phyloP scores from a whole-genome alignment of 2,329 filamentous ascomycete species.

The Cladosporium sp. region DNA sequence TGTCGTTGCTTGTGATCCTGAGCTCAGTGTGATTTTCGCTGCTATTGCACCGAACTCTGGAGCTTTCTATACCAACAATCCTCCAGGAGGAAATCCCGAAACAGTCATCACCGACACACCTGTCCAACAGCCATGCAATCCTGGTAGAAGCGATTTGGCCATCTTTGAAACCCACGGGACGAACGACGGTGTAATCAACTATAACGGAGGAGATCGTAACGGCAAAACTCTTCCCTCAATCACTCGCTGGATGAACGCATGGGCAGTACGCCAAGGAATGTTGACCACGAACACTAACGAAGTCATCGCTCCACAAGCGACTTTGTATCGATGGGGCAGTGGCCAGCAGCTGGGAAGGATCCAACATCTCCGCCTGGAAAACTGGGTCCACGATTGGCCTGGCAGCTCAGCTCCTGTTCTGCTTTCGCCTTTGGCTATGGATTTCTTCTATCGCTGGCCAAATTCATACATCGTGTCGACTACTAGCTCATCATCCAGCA shows the following conservation, averaged over 20 bases:
- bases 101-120: constrained; percentile 23
- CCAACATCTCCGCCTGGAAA: constrained; percentile 33
- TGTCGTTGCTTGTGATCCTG: constrained; percentile 44
- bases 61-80: constrained; percentile 37
- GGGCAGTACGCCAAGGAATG: constrained; percentile 33
- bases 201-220: constrained; percentile 30
- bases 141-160: constrained; percentile 27
- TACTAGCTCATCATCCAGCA: not conserved
- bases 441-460: constrained; percentile 27
- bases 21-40: constrained; percentile 39
- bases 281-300: constrained; percentile 27
- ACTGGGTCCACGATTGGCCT: constrained; percentile 34
- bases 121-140: constrained; percentile 18
- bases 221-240: constrained; percentile 16
- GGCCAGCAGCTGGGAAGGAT: constrained; percentile 30
- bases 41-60: constrained; percentile 46
- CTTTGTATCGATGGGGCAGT: constrained; percentile 22
- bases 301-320: constrained; percentile 16
- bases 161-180: constrained; percentile 42
- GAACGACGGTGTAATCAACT: constrained; percentile 36
- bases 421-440: constrained; percentile 24
- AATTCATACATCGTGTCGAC: constrained; percentile 11
- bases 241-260: constrained; percentile 30
- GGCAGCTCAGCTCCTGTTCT: constrained; percentile 24
- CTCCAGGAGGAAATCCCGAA: constrained; percentile 20